Evolutionary conservation across 164 flowering plant genomes (phyloP), one percentile per base, ranked within the genome.

Genomic region (Nymphaea thermarum): DNA sequence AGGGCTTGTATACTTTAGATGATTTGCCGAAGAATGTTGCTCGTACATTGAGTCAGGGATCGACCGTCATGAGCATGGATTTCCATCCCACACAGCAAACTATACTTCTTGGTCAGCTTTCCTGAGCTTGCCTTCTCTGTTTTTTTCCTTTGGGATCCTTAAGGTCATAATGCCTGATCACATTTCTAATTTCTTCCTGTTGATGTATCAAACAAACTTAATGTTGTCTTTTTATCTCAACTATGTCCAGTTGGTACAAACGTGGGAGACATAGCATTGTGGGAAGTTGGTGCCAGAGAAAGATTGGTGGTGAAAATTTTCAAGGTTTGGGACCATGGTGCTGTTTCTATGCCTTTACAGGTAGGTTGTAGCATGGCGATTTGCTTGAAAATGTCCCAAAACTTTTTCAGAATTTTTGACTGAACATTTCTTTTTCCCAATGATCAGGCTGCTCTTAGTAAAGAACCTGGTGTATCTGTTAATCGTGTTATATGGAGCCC

Each of bases 51-150:
- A 89, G 76, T 72, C 96, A 89, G 75, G 93, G 89, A 2, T 86
- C 93, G 65, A 77, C 87, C 72, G 85, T 84, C 15, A 87, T 73
- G 88, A 91, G 96, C 91, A 89, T 91, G 98, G 98, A 91, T 77
- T 91, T 91, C 69, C 96, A 91, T 78, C 98, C 98, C 59, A 42
- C 80, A 53, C 87, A 89, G 72, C 94, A 86, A 66, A 82, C 87
- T 43, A 63, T 87, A 44, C 92, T 91, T 70, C 80, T 91, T 67
- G 96, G 98, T 91, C 55, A 55, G 85, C 64, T 36, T 63, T 67
- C 65, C 15, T 44, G 10, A 55, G n/a, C 60, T 63, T 65, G 53
- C 71, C 11, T 43, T 53, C 42, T 45, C 6, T 64, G 11, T 4
- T 63, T 10, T 65, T 45, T 42, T 6, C n/a, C 44, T 44, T 62